These are phyloP conservation scores for Colletotrichum simmondsii DNA, from an alignment of 2,329 filamentous ascomycete genomes.

Conservation along the genomic window DNA sequence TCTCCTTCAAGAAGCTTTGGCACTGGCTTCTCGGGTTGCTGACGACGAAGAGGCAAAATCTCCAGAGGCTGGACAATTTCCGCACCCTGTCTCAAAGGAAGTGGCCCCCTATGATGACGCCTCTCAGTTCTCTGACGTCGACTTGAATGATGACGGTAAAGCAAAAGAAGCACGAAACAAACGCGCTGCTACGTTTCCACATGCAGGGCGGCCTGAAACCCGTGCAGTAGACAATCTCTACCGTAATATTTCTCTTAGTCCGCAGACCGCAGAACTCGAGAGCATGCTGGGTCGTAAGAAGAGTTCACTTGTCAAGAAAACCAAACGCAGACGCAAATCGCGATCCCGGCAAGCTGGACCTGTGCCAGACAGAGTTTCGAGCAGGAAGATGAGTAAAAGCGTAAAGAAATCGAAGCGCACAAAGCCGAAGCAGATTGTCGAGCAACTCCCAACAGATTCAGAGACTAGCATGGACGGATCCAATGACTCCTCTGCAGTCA, in stretches of 20 bases:
- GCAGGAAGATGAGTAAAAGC: conserved; percentile 13
- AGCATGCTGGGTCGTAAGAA: conserved; percentile 17
- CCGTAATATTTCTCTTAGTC: conserved; percentile 25
- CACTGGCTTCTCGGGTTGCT: conserved; percentile 53
- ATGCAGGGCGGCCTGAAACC: conserved; percentile 35
- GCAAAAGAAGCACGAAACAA: neutral
- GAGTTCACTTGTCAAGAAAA: neutral
- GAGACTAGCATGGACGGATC: conserved; percentile 31
- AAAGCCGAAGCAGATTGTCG: conserved; percentile 10
- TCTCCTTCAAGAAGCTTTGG: conserved; percentile 57
- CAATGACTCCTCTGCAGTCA: conserved; percentile 28
- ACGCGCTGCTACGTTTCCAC: conserved; percentile 14
- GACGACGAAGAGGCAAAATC: conserved; percentile 41
- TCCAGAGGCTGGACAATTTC: neutral
- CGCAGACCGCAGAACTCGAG: conserved; percentile 7
- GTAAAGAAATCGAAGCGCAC: neutral
- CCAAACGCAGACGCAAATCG: neutral
- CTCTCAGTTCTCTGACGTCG: conserved; percentile 8
- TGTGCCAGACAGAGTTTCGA: conserved; percentile 31
- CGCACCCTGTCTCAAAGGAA: neutral
- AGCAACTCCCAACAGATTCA: conserved; percentile 4
- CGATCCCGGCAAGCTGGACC: neutral
- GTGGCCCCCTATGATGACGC: neutral
- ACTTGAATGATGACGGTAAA: neutral
- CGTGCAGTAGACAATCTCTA: conserved; percentile 35